Conservation (phyloP, 2,329 filamentous ascomycete genomes). For the Periglandula ipomoeae region DNA sequence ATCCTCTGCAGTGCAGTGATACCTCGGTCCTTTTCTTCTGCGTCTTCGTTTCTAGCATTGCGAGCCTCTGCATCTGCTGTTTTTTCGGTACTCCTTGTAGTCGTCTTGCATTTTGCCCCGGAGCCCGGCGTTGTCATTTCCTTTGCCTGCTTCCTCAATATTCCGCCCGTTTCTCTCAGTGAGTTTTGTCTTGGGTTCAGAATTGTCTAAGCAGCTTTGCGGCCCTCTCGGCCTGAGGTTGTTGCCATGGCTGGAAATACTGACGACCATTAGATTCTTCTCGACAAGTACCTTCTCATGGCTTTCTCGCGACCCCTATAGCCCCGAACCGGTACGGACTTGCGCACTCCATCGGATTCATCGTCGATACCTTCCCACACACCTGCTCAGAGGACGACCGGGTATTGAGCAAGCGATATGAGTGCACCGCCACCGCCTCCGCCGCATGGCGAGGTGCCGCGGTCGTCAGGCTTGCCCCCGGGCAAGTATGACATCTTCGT, state of each 20-base stretch:
- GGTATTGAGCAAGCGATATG: conserved; percentile 22
- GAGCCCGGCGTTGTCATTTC: conserved; percentile 20
- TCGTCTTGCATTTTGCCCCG: conserved; percentile 12
- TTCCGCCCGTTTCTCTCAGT: background rate
- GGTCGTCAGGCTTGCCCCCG: conserved; percentile 62
- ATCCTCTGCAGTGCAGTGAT: conserved; percentile 3
- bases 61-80: conserved; percentile 10
- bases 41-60: conserved; percentile 6
- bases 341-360: background rate
- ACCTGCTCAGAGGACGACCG: background rate
- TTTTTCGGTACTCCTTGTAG: conserved; percentile 7
- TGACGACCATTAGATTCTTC: conserved; percentile 8
- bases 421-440: conserved; percentile 69
- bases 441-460: conserved; percentile 73
- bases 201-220: background rate
- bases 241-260: background rate
- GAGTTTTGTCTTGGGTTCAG: background rate
- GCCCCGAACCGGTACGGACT: conserved; percentile 5
- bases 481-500: conserved; percentile 98
- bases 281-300: conserved; percentile 16
- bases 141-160: conserved; percentile 11
- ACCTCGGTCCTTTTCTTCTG: background rate
- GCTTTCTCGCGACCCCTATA: conserved; percentile 20
- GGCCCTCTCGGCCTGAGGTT: background rate
- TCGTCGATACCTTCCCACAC: background rate